phyloP scores from a whole-genome alignment of 2,329 filamentous ascomycete genomes.

The Botrytis hyacinthi region DNA sequence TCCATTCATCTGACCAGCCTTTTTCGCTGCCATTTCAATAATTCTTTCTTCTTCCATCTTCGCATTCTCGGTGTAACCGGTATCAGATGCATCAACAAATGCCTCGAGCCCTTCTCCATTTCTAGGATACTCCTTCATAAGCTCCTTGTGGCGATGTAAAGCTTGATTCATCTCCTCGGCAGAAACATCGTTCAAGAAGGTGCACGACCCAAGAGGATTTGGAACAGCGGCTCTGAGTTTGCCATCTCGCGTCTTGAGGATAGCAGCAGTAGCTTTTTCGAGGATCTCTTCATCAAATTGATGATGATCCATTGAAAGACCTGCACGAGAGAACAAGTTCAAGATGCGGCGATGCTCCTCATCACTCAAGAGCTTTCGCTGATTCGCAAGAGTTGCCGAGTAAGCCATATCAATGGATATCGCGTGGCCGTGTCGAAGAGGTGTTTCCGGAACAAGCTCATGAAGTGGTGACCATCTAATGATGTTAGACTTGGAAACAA shows the following conservation, averaged over 20 bases:
- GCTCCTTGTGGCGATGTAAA: constrained; percentile 60
- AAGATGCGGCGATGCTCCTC: constrained; percentile 61
- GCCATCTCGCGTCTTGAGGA: constrained; percentile 69
- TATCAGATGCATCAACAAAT: constrained; percentile 67
- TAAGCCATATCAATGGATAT: constrained; percentile 77
- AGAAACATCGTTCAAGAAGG: constrained; percentile 66
- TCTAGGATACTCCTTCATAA: constrained; percentile 62
- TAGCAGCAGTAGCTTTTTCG: constrained; percentile 64
- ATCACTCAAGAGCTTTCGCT: constrained; percentile 58
- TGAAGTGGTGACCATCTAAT: constrained; percentile 62
- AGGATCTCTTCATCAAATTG: constrained; percentile 65
- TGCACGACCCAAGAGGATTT: constrained; percentile 62
- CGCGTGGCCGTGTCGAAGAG: constrained; percentile 69
- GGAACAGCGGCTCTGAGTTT: constrained; percentile 67
- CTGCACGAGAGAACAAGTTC: constrained; percentile 67
- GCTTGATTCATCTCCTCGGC: constrained; percentile 60
- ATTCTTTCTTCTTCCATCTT: constrained; percentile 33
- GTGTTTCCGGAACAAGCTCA: constrained; percentile 66
- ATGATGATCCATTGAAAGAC: constrained; percentile 68
- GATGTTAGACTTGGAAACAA: neutral
- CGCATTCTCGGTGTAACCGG: constrained; percentile 49
- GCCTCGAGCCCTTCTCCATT: constrained; percentile 65
- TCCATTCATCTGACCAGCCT: constrained; percentile 30
- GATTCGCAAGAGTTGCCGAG: constrained; percentile 65
- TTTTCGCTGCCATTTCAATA: constrained; percentile 29